These are phyloP conservation scores for Coniella vitis DNA, from an alignment of 2,329 filamentous ascomycete species.

Conservation along the genomic window DNA sequence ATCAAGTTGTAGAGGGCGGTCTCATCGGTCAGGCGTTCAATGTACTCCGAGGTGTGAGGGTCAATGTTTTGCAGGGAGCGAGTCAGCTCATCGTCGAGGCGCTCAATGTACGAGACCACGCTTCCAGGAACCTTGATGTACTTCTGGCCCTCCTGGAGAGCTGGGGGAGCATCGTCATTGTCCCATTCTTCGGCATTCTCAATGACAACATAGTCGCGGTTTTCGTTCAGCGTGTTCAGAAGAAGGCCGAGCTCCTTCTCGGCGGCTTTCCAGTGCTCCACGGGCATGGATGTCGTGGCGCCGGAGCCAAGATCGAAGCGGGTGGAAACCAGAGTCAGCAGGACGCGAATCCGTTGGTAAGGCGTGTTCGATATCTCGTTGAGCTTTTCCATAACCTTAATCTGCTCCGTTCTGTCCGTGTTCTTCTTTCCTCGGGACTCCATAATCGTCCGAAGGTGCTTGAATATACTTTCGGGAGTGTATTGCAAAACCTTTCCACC, in stretches of 20 bases:
- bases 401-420: conserved; percentile 90
- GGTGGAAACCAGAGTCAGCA: conserved; percentile 85
- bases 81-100: conserved; percentile 93
- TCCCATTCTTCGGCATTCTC: conserved; percentile 98
- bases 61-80: conserved; percentile 97
- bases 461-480: conserved; percentile 96
- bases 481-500: conserved; percentile 85
- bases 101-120: conserved; percentile 88
- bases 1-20: conserved; percentile 86
- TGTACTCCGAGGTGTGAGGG: conserved; percentile 97
- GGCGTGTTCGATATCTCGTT: conserved; percentile 81
- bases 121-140: conserved; percentile 90
- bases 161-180: conserved; percentile 90
- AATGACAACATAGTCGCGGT: conserved; percentile 75
- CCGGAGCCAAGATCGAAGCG: conserved; percentile 88
- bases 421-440: conserved; percentile 99
- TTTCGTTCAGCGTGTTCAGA: conserved; percentile 70
- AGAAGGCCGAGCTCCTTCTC: conserved; percentile 78
- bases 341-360: conserved; percentile 89
- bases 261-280: conserved; percentile 95
- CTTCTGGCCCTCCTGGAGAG: conserved; percentile 64
- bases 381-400: conserved; percentile 95
- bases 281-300: conserved; percentile 71
- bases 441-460: conserved; percentile 87
- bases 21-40: conserved; percentile 90